Percentiles rank a stretch among this genome's conserved stretches.
Evolutionary conservation across 257 asterid genomes (phyloP).

Genomic region (Misopates orontium): DNA sequence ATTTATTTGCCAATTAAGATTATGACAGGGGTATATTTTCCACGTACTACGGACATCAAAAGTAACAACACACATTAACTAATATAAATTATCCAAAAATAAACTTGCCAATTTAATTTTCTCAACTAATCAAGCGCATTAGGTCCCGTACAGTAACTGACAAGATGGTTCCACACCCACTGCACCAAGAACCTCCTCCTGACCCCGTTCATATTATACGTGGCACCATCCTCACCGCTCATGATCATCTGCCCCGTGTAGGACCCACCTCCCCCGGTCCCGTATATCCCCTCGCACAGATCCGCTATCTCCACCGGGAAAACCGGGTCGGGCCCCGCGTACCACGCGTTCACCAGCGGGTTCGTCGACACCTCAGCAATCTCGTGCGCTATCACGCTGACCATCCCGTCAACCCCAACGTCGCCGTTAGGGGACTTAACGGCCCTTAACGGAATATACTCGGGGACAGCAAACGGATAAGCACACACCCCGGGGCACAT

Average conservation of each 20-base stretch:
- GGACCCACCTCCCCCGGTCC: conserved; percentile 86
- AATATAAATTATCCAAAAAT: neutral
- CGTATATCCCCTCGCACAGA: conserved; percentile 89
- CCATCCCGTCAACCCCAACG: conserved; percentile 85
- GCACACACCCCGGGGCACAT: conserved; percentile 78
- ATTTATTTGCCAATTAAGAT: no score
- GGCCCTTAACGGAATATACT: conserved; percentile 59
- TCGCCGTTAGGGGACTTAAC: conserved; percentile 74
- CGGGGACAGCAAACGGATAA: conserved; percentile 81
- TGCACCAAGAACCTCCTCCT: conserved; percentile 84
- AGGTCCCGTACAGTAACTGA: conserved; percentile 89
- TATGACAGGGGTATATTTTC: no score
- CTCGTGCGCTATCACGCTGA: conserved; percentile 89
- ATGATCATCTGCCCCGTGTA: conserved; percentile 86
- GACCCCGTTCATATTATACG: conserved; percentile 80
- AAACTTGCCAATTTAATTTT: neutral
- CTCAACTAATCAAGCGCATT: conserved; percentile 89
- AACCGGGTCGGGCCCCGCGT: conserved; percentile 81
- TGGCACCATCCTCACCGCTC: conserved; percentile 73
- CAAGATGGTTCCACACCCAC: conserved; percentile 81
- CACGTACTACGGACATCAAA: no score
- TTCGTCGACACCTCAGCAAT: conserved; percentile 75
- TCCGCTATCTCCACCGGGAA: conserved; percentile 88
- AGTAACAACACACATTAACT: no score
- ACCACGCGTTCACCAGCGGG: conserved; percentile 88